Base-by-base conservation (phyloP, 768 basidiomycete genomes). In the Termitomyces sp. region DNA sequence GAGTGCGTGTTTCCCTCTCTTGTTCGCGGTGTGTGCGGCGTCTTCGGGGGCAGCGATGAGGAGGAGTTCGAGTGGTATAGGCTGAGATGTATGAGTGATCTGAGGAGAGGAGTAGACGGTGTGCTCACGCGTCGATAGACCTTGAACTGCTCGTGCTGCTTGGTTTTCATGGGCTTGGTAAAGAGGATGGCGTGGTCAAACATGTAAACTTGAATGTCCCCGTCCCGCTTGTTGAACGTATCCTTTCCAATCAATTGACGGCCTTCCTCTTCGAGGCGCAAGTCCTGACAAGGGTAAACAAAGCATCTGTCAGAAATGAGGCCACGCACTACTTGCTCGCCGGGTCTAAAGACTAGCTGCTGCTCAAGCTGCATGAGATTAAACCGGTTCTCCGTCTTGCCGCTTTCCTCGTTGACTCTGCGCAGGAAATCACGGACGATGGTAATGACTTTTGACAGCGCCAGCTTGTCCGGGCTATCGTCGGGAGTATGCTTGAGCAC, bases 121-220 rank as follows among this genome's bases (percentile, higher is more conserved):
- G 34, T 22, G 75, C 89, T 69, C 68, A 98, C 95, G 64, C 90
- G 85, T 64, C 95, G 86, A 68, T 97, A 95, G 13, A 98, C 95
- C 68, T 91, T 92, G 71, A 85, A 88, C 65, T 94, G 92, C 63
- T 98, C 95, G 51, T 87, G 86, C 68, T 94, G 94, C 72, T 86
- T 91, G 72, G 93, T 94, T 68, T 94, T 88, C 57, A 75, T 71
- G 36, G 68, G 73, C 74, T 94, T 98, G 61, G 91, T 94, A 83
- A 98, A 92, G 32, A 99, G 76, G 43, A 99, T 74, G 1, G 94
- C 94, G 71, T 99, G 97, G 69, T 99, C 97, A 68, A 99, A 97
- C 66, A 99, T 72, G 76, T 96, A 98, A 6, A 96, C 91, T 64
- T 92, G 83, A 50, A 98, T 77, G 68, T 98, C 96, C 16, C 93